These are phyloP conservation scores for Hyaloperonospora brassicae DNA, from an alignment of 352 stramenopile genomes.

Conservation along the genomic window DNA sequence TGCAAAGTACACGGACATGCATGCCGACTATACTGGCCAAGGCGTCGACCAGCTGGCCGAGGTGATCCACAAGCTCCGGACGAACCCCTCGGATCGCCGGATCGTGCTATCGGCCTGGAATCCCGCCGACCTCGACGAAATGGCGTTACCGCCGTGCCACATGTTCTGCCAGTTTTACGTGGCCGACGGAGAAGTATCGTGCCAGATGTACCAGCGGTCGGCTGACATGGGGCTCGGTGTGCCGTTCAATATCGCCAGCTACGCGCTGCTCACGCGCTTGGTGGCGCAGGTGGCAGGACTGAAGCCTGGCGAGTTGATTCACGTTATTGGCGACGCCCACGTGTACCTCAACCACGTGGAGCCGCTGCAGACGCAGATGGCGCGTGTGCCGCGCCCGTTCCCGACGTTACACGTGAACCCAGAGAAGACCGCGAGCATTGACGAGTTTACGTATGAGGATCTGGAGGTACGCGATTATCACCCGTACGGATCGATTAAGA, in stretches of 20 bases:
- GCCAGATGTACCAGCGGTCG: conserved; percentile 98
- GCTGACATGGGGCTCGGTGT: conserved; percentile 99
- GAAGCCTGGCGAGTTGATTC: conserved; percentile 95
- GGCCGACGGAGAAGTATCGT: conserved; percentile 71
- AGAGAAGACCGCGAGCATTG: conserved; percentile 86
- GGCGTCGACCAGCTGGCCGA: conserved; percentile 98
- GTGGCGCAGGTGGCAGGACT: conserved; percentile 92
- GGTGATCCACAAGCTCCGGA: conserved; percentile 96
- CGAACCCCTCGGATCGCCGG: conserved; percentile 94
- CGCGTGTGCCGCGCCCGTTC: conserved; percentile 90
- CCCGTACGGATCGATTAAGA: conserved; percentile 96
- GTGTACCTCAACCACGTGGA: conserved; percentile 99
- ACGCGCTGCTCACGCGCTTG: conserved; percentile 95
- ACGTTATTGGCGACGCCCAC: conserved; percentile 98
- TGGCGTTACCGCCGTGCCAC: conserved; percentile 99
- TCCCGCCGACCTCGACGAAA: conserved; percentile 91
- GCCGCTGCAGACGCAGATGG: conserved; percentile 92
- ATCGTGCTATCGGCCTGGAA: conserved; percentile 99
- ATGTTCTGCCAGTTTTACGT: conserved; percentile 98
- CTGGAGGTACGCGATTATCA: conserved; percentile 95
- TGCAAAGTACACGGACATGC: conserved; percentile 96
- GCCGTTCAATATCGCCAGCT: conserved; percentile 99
- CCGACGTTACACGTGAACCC: conserved; percentile 90
- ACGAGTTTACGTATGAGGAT: conserved; percentile 94
- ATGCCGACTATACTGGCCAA: conserved; percentile 96